Base-by-base conservation (phyloP, 2,329 filamentous ascomycete species). In the Myriangium duriaei region DNA sequence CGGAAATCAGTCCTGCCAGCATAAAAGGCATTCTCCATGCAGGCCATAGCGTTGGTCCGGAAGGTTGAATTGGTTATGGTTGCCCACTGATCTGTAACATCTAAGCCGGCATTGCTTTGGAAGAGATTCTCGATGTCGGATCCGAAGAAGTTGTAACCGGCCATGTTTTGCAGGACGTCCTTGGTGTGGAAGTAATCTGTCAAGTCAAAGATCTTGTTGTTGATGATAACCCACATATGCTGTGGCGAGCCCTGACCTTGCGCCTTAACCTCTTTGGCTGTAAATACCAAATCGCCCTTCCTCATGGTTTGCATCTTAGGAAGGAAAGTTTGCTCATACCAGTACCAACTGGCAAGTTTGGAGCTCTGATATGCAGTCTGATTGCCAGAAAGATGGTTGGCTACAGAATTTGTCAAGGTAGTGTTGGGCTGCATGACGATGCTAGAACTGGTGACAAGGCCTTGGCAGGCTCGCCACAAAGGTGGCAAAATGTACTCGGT, bases 121-220 rank as follows among this genome's bases (percentile, higher is more conserved):
- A 93, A 73, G 9, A 88, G 58, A 2, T 77, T 67, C 2, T 73
- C 70, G 4, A 98, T 60, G 5, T 73, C 69, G 1, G 55, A 48
- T 43, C 91, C 77, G 18, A 98, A 67, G 61, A 92, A 96, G 7
- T 70, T 58, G 61, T 83, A 92, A 0, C 56, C 53, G 0, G 60
- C 52, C 4, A 66, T 49, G 39, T 76, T 65, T 47, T 77, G 68
- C 13, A 51, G 35, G n/a, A 66, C 47, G 6, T 79, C 63, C 30
- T 77, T 61, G 0, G 86, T 94, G 53, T 85, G 68, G 60, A 87
- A 88, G 62, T 98, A 98, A 56, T 96, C 75, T 0, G 84, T 93
- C 38, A 98, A 61, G 55, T 98, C 92, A 55, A 91, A 96, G 13
- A 98, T 69, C 36, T 71, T 72, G 38, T 77, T 68, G 18, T 84